Evolutionary conservation across 2,329 filamentous ascomycete species (phyloP), one percentile per base, ranked within the genome.

Genomic region (Hypoxylon rubiginosum): DNA sequence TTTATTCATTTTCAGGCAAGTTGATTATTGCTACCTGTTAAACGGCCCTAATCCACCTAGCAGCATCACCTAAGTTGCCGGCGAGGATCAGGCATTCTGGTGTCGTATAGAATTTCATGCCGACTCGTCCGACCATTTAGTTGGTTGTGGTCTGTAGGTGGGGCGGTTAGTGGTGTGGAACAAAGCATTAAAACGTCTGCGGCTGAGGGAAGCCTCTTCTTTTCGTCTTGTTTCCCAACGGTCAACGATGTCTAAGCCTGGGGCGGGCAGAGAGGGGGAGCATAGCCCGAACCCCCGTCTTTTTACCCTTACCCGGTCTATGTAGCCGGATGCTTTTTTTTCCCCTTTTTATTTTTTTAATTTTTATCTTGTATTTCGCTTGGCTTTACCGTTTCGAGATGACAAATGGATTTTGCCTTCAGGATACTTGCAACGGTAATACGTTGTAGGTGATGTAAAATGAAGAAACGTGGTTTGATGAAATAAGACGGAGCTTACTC

Each of bases 311-410:
- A 24, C 21, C 66, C 66, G 36, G 41, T 55, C 41, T 28, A 24
- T 24, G 21, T 24, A 53, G 3, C 41, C 36, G 11, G 32, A 30
- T 34, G 11, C 19, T 24, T 24, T 24, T 24, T 24, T 24, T 52
- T 53, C n/a, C n/a, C n/a, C n/a, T 46, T 13, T 30, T 43, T 32
- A 52, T 54, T n/a, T n/a, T n/a, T n/a, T n/a, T n/a, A n/a, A n/a
- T n/a, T n/a, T n/a, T n/a, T n/a, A n/a, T n/a, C n/a, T n/a, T n/a
- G n/a, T n/a, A n/a, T n/a, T n/a, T 71, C 66, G 68, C 70, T 69
- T 69, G 68, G 57, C 56, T 69, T 71, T 69, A 41, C 70, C 64
- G 41, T 67, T 72, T 70, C 50, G 48, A 66, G 62, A 60, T 52
- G 54, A 59, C 49, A 21, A 64, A 19, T 61, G 7, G 36, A 53